Base-by-base conservation (phyloP, 2,329 filamentous ascomycete genomes). In the Chalaropsis ovoidea region DNA sequence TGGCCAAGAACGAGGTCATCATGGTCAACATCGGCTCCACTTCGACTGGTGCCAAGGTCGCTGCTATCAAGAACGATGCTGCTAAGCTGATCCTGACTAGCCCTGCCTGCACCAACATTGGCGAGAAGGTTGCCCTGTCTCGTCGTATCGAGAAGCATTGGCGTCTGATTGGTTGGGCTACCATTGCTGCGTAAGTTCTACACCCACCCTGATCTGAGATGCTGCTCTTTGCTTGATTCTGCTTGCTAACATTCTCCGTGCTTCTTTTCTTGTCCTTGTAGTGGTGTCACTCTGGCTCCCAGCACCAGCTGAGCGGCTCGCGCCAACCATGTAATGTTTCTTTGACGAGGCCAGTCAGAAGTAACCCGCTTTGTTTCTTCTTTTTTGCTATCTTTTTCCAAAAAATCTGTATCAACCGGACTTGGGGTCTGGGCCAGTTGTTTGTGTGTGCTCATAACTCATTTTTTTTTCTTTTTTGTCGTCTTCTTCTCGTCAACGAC, bases 11-110 rank as follows among this genome's bases (percentile, higher is more conserved):
- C 79, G 94, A 99, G 77, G 91, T 97, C 73, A 87, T 99, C 77
- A 97, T 99, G 94, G 94, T 99, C 70, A 99, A 99, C 82, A 99
- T 99, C 75, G 94, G 94, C 69, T 96, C 90, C 45, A 97, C 93
- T 10, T 95, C 94, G 60, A 96, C 93, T 15, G 94, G 94, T 77
- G 94, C 94, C 71, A 99, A 97, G 85, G 90, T 99, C 64, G 85
- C 94, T 67, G 93, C 90, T 72, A 95, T 97, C 75, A 96, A 94
- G 84, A 92, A 93, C 73, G 94, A 99, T 83, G 93, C 92, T 67
- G 94, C 94, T 67, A 96, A 96, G 81, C 83, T 99, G 70, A 87
- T 90, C 68, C 81, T 99, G 71, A 97, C 92, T 68, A 93, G 86
- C 75, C 92, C 92, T 56, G 94, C 94, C 67, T 99, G 94, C 81